phyloP scores from a whole-genome alignment of 2,329 filamentous ascomycete species.

The Dactylellina drechsleri region DNA sequence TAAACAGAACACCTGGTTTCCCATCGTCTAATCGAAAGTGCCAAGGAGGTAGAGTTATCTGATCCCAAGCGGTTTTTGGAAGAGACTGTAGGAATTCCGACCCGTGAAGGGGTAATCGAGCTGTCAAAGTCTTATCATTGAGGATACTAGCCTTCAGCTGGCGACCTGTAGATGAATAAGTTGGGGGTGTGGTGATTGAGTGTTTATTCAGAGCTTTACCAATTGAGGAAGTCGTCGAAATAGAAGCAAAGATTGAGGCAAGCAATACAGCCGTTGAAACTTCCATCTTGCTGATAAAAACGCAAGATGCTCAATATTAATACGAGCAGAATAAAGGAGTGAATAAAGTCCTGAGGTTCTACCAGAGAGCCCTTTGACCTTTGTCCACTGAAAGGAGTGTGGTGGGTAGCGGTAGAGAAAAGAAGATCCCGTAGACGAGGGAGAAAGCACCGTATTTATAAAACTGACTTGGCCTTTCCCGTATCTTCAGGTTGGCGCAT shows the following conservation, averaged over 20 bases:
- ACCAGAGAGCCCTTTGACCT: background rate
- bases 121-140: conserved; percentile 12
- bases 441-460: conserved; percentile 17
- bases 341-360: conserved; percentile 8
- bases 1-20: conserved; percentile 18
- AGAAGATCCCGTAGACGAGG: conserved; percentile 15
- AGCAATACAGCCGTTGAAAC: conserved; percentile 13
- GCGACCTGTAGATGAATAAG: background rate
- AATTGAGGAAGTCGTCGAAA: conserved; percentile 22
- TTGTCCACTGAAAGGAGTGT: conserved; percentile 17
- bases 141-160: conserved; percentile 25
- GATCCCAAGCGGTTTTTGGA: conserved; percentile 31
- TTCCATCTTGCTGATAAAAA: conserved; percentile 16
- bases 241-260: conserved; percentile 4
- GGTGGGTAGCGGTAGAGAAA: conserved; percentile 1
- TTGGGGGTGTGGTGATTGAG: background rate
- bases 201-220: conserved; percentile 13
- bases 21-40: conserved; percentile 13
- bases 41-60: conserved; percentile 19
- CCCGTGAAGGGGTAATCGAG: background rate
- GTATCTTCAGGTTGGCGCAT: conserved; percentile 12
- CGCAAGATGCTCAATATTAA: background rate
- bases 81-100: conserved; percentile 23
- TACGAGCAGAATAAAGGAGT: background rate
- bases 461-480: background rate